These are phyloP conservation scores for Thielaviopsis musarum DNA, from an alignment of 2,329 filamentous ascomycete species.

Conservation along the genomic window DNA sequence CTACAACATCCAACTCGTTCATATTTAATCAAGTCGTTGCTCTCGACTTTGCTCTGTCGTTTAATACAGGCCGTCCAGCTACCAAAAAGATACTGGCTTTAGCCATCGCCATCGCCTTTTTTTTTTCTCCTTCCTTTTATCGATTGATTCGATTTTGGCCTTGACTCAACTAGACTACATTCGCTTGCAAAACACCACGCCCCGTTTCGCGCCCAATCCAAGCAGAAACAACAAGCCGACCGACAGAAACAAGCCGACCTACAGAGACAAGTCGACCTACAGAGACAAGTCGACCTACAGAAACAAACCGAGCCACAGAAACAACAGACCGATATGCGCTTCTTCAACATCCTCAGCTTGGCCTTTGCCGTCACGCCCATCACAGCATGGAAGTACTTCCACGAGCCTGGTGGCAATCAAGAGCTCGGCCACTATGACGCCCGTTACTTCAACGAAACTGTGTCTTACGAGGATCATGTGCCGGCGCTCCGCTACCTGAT, in stretches of 20 bases:
- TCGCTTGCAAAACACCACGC: neutral
- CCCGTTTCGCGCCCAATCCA: neutral
- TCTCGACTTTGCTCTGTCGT: neutral
- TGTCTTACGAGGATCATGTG: constrained; percentile 50
- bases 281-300: no score
- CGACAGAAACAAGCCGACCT: no score
- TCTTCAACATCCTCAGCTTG: constrained; percentile 7
- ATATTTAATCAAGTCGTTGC: neutral
- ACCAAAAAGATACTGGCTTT: no score
- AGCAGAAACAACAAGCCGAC: no score
- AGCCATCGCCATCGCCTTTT: no score
- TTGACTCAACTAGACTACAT: no score
- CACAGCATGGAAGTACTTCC: constrained; percentile 40
- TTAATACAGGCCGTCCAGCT: neutral
- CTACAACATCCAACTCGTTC: neutral
- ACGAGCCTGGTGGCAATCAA: constrained; percentile 43
- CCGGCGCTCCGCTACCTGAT: constrained; percentile 52
- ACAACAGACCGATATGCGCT: constrained; percentile 7
- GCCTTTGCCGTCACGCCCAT: constrained; percentile 9
- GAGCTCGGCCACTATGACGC: constrained; percentile 56
- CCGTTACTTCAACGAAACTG: constrained; percentile 47
- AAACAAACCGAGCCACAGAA: neutral
- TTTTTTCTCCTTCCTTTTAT: no score
- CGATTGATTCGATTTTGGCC: no score
- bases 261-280: no score